Evolutionary conservation across 2,329 filamentous ascomycete genomes (phyloP), one percentile per base, ranked within the genome.

Genomic region (Fusarium longipes): DNA sequence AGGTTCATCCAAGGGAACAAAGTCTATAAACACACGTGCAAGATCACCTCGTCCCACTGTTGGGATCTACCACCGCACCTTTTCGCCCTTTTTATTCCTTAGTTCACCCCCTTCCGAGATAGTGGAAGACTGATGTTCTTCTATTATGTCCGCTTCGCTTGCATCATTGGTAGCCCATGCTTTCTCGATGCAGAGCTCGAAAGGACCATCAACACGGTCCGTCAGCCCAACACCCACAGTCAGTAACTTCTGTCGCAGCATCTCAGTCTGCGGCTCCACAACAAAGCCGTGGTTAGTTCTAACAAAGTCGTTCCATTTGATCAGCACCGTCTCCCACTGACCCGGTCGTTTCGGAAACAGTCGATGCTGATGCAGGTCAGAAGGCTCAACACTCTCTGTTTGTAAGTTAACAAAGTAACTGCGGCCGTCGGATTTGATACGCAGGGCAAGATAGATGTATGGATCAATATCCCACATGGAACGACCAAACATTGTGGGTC

Each of bases 351-450:
- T 90, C 10, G 91, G 86, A 71, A 93, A 97, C 6, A 99, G 80
- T 48, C 96, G 85, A 78, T 99, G 96, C 77, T 99, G 96, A 78
- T 98, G 96, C 66, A 99, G 84, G 77, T 99, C 96, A n/a, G 93
- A 95, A 12, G 93, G 92, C 45, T 97, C 92, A 55, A 99, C 90
- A 2, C 92, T 92, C 76, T 99, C 95, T 5, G 94, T 97, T 82
- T 98, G 96, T 17, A 99, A 82, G 78, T 99, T 99, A 74, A 99
- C 88, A 58, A 97, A 93, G 82, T 98, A 99, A 73, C 92, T 91
- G 60, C 96, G 86, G 17, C 93, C 94, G 76, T 98, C 96, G 5
- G 92, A 95, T 77, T 93, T 96, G 72, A 99, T 85, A 15, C 94
- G 90, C 74, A 99, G 80, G 0, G 93, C 95, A 11, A 99, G 89